Evolutionary conservation across 768 basidiomycete species (phyloP).

Genomic region (Tulasnella sp.): DNA sequence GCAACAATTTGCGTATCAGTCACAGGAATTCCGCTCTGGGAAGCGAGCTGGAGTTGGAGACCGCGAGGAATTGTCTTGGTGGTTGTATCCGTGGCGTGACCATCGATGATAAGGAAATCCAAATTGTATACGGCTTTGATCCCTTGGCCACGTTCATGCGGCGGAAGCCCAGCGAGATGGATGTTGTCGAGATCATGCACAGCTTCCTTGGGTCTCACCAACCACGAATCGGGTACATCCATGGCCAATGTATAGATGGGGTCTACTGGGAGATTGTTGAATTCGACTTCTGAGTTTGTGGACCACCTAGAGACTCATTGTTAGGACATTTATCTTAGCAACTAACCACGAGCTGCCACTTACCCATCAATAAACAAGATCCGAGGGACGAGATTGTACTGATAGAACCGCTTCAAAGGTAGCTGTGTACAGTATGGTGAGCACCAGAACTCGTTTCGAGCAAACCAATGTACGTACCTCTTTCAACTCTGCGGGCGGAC

Average conservation of each 20-base stretch:
- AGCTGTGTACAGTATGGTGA: constrained; percentile 34
- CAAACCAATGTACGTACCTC: constrained; percentile 40
- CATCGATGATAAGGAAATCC: constrained; percentile 86
- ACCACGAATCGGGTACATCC: constrained; percentile 86
- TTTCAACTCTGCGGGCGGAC: constrained; percentile 42
- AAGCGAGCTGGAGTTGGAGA: constrained; percentile 71
- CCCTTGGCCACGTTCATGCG: constrained; percentile 38
- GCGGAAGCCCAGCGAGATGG: constrained; percentile 54
- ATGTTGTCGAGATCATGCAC: constrained; percentile 94
- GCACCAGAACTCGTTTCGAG: neutral
- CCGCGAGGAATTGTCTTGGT: constrained; percentile 70
- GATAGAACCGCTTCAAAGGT: constrained; percentile 87
- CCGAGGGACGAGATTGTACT: constrained; percentile 48
- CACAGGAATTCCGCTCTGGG: constrained; percentile 33
- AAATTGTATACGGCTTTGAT: constrained; percentile 74
- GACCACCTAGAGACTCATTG: neutral
- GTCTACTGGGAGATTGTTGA: constrained; percentile 62
- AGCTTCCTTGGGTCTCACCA: constrained; percentile 79
- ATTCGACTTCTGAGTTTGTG: constrained; percentile 33
- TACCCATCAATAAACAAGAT: constrained; percentile 43
- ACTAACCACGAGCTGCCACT: neutral
- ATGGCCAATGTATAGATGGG: constrained; percentile 90
- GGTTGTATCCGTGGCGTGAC: constrained; percentile 69
- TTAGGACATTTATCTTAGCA: neutral
- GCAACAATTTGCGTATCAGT: constrained; percentile 89